These are phyloP conservation scores for Mortierella alpina DNA, from an alignment of 192 early-diverging fungal species.

Conservation along the genomic window DNA sequence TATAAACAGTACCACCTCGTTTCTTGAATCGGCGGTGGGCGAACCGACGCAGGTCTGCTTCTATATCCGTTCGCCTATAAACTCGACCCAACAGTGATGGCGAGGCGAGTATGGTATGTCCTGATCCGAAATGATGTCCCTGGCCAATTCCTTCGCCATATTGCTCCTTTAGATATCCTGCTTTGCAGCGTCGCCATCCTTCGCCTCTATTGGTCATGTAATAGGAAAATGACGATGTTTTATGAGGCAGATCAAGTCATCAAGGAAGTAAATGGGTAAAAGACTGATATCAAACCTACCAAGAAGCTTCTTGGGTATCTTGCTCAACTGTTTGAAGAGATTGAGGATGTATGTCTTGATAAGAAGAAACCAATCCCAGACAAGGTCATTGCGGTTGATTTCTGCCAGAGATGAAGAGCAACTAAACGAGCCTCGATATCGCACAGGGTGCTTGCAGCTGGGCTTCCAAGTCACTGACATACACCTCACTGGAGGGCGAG, in stretches of 20 bases:
- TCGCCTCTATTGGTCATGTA: not conserved
- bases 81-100: slow-evolving; percentile 3
- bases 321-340: not conserved
- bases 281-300: slow-evolving; percentile 1
- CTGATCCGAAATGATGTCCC: not conserved
- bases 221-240: not conserved
- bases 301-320: not conserved
- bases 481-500: slow-evolving; percentile 1
- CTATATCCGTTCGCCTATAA: not conserved
- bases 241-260: not conserved
- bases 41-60: not conserved
- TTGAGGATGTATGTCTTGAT: slow-evolving; percentile 8
- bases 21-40: not conserved
- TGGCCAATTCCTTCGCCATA: not conserved
- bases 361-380: not conserved
- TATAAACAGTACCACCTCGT: not conserved
- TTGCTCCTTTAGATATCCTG: not conserved
- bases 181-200: not conserved
- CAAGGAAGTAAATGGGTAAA: not conserved
- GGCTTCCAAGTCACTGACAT: not conserved
- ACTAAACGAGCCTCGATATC: not conserved
- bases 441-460: not conserved
- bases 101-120: not conserved
- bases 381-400: not conserved
- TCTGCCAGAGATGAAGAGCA: not conserved